Conservation (phyloP, 768 basidiomycete genomes). For the Hemileccinum impolitum region DNA sequence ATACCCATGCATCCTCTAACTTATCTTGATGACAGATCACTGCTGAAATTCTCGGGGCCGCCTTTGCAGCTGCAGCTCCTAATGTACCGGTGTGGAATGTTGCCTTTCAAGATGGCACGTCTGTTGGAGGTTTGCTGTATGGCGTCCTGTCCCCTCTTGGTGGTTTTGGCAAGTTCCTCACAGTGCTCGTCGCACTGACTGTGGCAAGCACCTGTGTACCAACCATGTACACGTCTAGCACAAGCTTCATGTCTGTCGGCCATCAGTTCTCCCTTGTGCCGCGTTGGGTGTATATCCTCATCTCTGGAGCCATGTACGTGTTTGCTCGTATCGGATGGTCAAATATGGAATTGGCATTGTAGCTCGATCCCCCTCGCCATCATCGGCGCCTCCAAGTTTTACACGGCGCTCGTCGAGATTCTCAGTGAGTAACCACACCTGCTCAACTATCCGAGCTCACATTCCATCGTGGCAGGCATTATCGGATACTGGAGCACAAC, state of each 20-base stretch:
- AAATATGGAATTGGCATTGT: neutral
- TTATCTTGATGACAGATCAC: constrained; percentile 29
- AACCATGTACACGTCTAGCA: constrained; percentile 54
- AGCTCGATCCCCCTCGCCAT: constrained; percentile 47
- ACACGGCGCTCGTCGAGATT: constrained; percentile 41
- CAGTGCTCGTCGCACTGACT: constrained; percentile 49
- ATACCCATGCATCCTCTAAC: neutral
- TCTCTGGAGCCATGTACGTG: constrained; percentile 44
- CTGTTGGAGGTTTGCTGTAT: constrained; percentile 44
- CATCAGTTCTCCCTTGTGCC: constrained; percentile 36
- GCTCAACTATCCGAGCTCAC: constrained; percentile 7
- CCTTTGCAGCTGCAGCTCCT: constrained; percentile 42
- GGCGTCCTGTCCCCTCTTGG: constrained; percentile 39
- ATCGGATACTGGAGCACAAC: constrained; percentile 44
- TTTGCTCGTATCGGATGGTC: neutral
- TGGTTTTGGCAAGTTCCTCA: constrained; percentile 45
- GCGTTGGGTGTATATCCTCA: constrained; percentile 43
- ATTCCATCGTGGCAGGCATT: constrained; percentile 28
- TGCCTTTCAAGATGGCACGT: constrained; percentile 38
- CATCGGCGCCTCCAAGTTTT: constrained; percentile 43
- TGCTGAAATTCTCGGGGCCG: constrained; percentile 42
- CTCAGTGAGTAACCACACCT: constrained; percentile 25
- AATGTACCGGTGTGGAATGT: constrained; percentile 37
- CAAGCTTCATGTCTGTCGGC: constrained; percentile 41
- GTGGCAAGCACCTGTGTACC: constrained; percentile 56